These are phyloP conservation scores for Pulveroboletus sp. DNA, from an alignment of 768 basidiomycete genomes.

Conservation along the genomic window DNA sequence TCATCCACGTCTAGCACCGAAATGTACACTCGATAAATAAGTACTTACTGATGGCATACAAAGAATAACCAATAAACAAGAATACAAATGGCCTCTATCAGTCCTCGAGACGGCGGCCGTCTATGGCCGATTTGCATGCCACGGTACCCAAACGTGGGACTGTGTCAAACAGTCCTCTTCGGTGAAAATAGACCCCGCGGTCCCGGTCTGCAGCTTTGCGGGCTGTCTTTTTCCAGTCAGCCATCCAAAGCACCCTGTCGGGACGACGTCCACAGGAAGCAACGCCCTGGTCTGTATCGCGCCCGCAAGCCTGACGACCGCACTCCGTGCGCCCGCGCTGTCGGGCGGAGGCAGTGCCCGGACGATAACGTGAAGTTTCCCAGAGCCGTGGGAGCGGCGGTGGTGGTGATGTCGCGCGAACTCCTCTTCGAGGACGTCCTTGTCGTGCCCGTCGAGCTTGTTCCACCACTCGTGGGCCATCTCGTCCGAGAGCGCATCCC, in stretches of 20 bases:
- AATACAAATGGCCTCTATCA: not conserved
- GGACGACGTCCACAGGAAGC: slow-evolving; percentile 18
- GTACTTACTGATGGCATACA: not conserved
- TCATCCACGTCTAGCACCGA: not conserved
- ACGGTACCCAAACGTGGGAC: slow-evolving; percentile 16
- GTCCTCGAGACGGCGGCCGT: not conserved
- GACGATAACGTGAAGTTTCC: slow-evolving; percentile 20
- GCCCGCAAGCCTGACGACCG: slow-evolving; percentile 9
- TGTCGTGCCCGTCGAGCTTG: slow-evolving; percentile 4
- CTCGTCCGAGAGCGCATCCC: slow-evolving; percentile 19
- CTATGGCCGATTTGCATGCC: slow-evolving; percentile 2
- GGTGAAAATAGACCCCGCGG: not conserved
- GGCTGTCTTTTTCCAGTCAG: slow-evolving; percentile 8
- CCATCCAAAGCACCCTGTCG: slow-evolving; percentile 23
- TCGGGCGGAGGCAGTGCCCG: slow-evolving; percentile 18
- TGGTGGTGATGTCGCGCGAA: too few relatives aligned
- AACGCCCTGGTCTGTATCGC: slow-evolving; percentile 23
- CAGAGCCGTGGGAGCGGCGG: not conserved
- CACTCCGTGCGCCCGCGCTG: not conserved
- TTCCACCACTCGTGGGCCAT: slow-evolving; percentile 23
- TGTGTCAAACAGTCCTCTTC: slow-evolving; percentile 16
- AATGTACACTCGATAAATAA: not conserved
- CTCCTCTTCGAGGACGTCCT: not conserved
- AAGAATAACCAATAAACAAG: slow-evolving; percentile 2
- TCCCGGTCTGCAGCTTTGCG: not conserved